Evolutionary conservation across 768 basidiomycete genomes (phyloP), one percentile per base, ranked within the genome.

Genomic region (Russula virescens): DNA sequence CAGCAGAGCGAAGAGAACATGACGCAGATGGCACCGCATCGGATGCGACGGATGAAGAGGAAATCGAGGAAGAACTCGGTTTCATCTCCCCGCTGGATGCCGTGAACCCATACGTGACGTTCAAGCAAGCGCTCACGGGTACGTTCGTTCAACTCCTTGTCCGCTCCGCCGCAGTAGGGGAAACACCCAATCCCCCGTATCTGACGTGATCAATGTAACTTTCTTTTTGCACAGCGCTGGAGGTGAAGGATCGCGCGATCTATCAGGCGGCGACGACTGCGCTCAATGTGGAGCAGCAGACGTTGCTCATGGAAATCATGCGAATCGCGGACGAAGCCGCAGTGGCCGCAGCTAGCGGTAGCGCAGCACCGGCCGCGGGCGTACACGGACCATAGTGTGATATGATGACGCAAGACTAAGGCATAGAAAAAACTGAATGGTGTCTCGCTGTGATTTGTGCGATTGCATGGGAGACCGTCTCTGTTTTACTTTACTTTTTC

Each of bases 301-400:
- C 88, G 1, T 69, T 86, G 58, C 79, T 93, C 60, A 92, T 92
- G 88, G 91, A 94, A 70, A 83, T 91, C 62, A 90, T 92, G 88
- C 78, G 80, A 16, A 65, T 62, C 11, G 66, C 64, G 13, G 57
- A 60, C 34, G 62, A 58, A 21, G 54, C 35, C 25, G 35, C 60
- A 23, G 40, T 48, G 19, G 55, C 14, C 3, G 16, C 47, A 5
- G 49, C 26, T 13, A 45, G 25, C 13, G 10, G 50, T 25, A 46
- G 31, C 6, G 40, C 48, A 18, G 19, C 34, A 31, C 23, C 42
- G 8, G 3, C 31, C 48, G 13, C 40, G 7, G 56, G 42, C 16
- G 25, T 18, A 19, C 31, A 49, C 4, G 55, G 40, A 23, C 49
- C 49, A 45, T 60, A 60, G 43, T 45, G 23, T 38, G 21, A 14